These are phyloP conservation scores for Leccinum griseonigrum DNA, from an alignment of 1,284 basidiomycete species.

Conservation along the genomic window DNA sequence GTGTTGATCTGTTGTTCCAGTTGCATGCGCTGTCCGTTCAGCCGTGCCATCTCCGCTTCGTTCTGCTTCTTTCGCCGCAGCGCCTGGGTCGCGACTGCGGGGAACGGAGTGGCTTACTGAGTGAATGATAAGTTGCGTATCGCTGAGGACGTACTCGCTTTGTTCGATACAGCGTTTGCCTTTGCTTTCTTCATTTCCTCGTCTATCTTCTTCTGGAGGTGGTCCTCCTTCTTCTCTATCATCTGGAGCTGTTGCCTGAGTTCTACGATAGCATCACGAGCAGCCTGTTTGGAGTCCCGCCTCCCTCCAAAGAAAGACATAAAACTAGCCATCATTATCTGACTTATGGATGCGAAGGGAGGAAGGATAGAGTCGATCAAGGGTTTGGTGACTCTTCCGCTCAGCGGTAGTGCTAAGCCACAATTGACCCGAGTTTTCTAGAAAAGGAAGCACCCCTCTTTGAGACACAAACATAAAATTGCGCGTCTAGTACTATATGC, in stretches of 20 bases:
- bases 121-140: constrained; percentile 2
- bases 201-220: constrained; percentile 95
- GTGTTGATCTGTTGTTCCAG: constrained; percentile 98
- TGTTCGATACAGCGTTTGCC: constrained; percentile 92
- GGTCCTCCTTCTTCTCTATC: constrained; percentile 99
- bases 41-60: constrained; percentile 85
- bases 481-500: constrained; percentile 24
- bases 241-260: constrained; percentile 89
- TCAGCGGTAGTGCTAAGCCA: constrained; percentile 8
- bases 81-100: constrained; percentile 71
- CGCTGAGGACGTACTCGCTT: constrained; percentile 67
- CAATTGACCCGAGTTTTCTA: constrained; percentile 12
- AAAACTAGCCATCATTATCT: constrained; percentile 76
- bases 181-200: constrained; percentile 92
- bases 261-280: constrained; percentile 84
- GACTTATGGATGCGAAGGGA: constrained; percentile 6
- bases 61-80: constrained; percentile 92
- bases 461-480: constrained; percentile 13
- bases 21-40: constrained; percentile 88
- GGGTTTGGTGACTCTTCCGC: constrained; percentile 2
- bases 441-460: constrained; percentile 26
- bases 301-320: constrained; percentile 83
- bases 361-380: constrained; percentile 1
- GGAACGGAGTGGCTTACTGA: constrained; percentile 6
- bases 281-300: constrained; percentile 75